Evolutionary conservation across 768 basidiomycete genomes (phyloP).

Genomic region (Boletus sp.): DNA sequence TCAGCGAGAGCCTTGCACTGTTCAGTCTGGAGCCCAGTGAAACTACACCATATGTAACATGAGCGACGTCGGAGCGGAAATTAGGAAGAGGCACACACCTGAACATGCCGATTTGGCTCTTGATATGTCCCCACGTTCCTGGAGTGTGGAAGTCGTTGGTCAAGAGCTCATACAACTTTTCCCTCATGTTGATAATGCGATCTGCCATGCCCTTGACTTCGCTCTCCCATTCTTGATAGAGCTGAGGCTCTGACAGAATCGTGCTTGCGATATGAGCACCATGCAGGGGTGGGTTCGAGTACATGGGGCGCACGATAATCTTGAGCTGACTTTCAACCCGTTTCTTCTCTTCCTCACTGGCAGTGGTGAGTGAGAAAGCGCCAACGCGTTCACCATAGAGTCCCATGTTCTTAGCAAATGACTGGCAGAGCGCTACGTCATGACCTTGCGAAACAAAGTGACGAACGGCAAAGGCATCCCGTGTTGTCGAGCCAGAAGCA

Average conservation of each 20-base stretch:
- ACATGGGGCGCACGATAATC: slow-evolving; percentile 94
- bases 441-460: slow-evolving; percentile 91
- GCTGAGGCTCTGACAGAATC: slow-evolving; percentile 69
- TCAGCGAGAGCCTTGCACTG: slow-evolving; percentile 84
- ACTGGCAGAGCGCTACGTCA: slow-evolving; percentile 88
- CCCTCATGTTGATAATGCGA: slow-evolving; percentile 91
- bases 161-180: slow-evolving; percentile 74
- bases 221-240: slow-evolving; percentile 85
- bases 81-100: slow-evolving; percentile 51
- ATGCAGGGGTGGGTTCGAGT: slow-evolving; percentile 95
- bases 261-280: slow-evolving; percentile 85
- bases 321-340: slow-evolving; percentile 93
- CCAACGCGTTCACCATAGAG: slow-evolving; percentile 98
- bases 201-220: slow-evolving; percentile 97
- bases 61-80: background rate
- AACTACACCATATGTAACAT: slow-evolving; percentile 43
- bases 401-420: slow-evolving; percentile 99
- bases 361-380: slow-evolving; percentile 83
- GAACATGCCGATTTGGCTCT: slow-evolving; percentile 97
- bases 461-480: slow-evolving; percentile 93
- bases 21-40: slow-evolving; percentile 77
- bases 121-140: slow-evolving; percentile 93
- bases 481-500: slow-evolving; percentile 87
- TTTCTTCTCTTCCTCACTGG: slow-evolving; percentile 71
- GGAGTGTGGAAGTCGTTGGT: slow-evolving; percentile 83